Conservation (phyloP, 2,329 filamentous ascomycete genomes). For the Alternaria dauci region DNA sequence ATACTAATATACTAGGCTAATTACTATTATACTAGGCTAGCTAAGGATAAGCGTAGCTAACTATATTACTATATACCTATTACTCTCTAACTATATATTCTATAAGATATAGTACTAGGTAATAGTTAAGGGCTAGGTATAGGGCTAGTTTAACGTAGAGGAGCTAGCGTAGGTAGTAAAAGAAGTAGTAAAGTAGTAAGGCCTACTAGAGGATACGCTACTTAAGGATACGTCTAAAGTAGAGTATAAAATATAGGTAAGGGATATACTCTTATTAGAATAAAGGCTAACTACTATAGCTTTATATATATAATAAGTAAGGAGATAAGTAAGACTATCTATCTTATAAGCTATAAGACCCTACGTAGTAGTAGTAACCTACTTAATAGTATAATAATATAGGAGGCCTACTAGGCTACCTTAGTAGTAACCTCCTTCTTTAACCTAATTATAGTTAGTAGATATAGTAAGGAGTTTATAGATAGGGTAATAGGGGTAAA, state of each 20-base stretch:
- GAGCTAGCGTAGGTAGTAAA: conserved; percentile 25
- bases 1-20: conserved; percentile 12
- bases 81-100: conserved; percentile 22
- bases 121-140: conserved; percentile 20
- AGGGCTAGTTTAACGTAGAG: conserved; percentile 30
- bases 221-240: conserved; percentile 14
- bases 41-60: conserved; percentile 18
- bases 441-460: no score
- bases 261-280: not conserved
- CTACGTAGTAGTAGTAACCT: no score
- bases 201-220: conserved; percentile 19
- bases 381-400: no score
- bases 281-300: conserved; percentile 8
- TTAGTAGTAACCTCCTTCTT: no score
- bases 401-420: no score
- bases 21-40: conserved; percentile 18
- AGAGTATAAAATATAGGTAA: conserved; percentile 15
- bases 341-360: no score
- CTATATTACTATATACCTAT: conserved; percentile 4
- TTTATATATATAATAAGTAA: conserved; percentile 8
- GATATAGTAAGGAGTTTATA: no score
- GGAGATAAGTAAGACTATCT: no score
- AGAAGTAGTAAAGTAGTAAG: conserved; percentile 22
- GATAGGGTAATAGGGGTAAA: no score
- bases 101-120: conserved; percentile 17